These are phyloP conservation scores for Plasmodium inui DNA, from an alignment of 169 alveolate species.

Conservation along the genomic window DNA sequence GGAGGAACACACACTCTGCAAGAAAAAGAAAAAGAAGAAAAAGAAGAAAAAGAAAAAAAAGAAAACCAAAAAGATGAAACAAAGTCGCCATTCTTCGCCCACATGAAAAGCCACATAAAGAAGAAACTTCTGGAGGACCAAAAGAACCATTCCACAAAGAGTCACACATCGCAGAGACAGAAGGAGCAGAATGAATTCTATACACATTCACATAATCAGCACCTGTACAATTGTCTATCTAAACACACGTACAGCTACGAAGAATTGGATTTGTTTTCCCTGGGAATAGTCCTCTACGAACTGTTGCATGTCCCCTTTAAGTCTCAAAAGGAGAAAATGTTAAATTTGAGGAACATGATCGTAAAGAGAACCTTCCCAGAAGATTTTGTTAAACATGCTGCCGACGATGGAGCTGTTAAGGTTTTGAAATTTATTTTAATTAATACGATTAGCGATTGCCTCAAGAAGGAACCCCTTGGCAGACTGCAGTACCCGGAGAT, in stretches of 20 bases:
- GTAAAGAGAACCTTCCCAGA: slow-evolving; percentile 18
- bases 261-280: slow-evolving; percentile 45
- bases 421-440: slow-evolving; percentile 57
- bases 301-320: slow-evolving; percentile 49
- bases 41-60: neutral
- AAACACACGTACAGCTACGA: slow-evolving; percentile 43
- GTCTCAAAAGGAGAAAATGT: slow-evolving; percentile 27
- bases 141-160: neutral
- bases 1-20: neutral
- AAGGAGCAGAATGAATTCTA: slow-evolving; percentile 35
- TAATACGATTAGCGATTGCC: slow-evolving; percentile 17
- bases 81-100: neutral
- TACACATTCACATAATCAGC: slow-evolving; percentile 49
- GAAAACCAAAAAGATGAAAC: neutral
- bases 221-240: slow-evolving; percentile 14
- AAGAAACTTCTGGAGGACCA: neutral
- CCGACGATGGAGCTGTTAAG: slow-evolving; percentile 40
- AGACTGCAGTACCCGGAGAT: slow-evolving; percentile 33
- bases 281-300: slow-evolving; percentile 55
- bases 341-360: slow-evolving; percentile 33
- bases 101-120: neutral
- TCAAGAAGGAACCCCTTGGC: neutral
- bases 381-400: slow-evolving; percentile 5
- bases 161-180: neutral
- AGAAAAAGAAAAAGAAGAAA: neutral